Conservation (phyloP, 2,329 filamentous ascomycete genomes). For the Zopfia rhizophila region DNA sequence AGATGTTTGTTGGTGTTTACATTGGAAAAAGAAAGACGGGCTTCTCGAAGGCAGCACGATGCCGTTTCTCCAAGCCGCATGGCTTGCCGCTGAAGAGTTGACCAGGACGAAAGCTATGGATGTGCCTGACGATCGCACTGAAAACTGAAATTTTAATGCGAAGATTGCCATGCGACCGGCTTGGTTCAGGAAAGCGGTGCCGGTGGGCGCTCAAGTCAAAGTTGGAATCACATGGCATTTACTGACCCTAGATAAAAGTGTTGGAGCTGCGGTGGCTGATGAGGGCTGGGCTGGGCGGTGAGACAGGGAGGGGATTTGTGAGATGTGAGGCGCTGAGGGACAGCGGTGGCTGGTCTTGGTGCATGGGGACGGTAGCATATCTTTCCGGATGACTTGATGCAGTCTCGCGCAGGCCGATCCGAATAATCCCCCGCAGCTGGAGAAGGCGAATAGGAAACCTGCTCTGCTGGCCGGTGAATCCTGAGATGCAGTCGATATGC, state of each 20-base stretch:
- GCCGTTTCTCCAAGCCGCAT: neutral
- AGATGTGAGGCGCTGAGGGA: slow-evolving; percentile 13
- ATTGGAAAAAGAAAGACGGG: neutral
- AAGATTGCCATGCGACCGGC: slow-evolving; percentile 1
- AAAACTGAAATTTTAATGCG: slow-evolving; percentile 1
- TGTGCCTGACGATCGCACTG: slow-evolving; percentile 30
- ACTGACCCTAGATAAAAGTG: slow-evolving; percentile 12
- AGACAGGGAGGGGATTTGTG: slow-evolving; percentile 12
- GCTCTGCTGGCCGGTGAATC: slow-evolving; percentile 5
- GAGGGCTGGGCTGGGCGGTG: slow-evolving; percentile 7
- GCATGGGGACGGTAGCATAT: slow-evolving; percentile 8
- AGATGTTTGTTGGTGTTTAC: slow-evolving; percentile 9
- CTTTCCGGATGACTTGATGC: slow-evolving; percentile 3
- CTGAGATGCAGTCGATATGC: slow-evolving; percentile 9
- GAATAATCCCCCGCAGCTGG: slow-evolving; percentile 3
- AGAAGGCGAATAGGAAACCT: slow-evolving; percentile 7
- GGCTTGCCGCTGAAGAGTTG: no score
- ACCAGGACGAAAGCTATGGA: slow-evolving; percentile 4
- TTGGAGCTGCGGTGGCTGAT: slow-evolving; percentile 13
- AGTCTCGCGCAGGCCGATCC: slow-evolving; percentile 18
- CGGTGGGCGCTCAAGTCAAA: slow-evolving; percentile 19
- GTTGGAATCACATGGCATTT: slow-evolving; percentile 21
- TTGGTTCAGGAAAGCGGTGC: slow-evolving; percentile 20
- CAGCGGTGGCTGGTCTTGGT: slow-evolving; percentile 8
- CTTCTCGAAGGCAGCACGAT: neutral